These are phyloP conservation scores for Globisporangium lucens DNA, from an alignment of 352 stramenopile species.

Conservation along the genomic window DNA sequence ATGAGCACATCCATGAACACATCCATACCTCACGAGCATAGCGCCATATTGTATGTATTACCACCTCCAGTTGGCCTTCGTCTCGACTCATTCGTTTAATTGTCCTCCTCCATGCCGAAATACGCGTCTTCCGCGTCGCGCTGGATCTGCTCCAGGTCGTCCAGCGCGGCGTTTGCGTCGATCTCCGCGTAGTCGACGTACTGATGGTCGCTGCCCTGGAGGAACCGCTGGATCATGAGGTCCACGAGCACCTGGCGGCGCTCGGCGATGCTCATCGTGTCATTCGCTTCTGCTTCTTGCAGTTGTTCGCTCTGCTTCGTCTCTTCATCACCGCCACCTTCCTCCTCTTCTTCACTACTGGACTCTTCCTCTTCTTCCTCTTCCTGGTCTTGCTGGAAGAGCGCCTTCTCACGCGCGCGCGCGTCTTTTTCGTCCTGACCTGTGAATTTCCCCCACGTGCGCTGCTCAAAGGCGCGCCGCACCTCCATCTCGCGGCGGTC, in stretches of 20 bases:
- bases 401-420: constrained; percentile 20
- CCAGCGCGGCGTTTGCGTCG: constrained; percentile 54
- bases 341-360: constrained; percentile 32
- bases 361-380: constrained; percentile 45
- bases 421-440: constrained; percentile 22
- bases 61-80: no score
- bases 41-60: no score
- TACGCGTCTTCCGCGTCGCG: constrained; percentile 80
- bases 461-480: constrained; percentile 57
- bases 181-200: constrained; percentile 68
- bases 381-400: constrained; percentile 36
- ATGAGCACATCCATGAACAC: no score
- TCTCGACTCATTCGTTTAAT: not conserved
- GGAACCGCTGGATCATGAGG: constrained; percentile 69
- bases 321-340: constrained; percentile 27
- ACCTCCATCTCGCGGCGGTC: constrained; percentile 69
- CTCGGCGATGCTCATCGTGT: constrained; percentile 28
- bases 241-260: constrained; percentile 63
- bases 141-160: constrained; percentile 65
- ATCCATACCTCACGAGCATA: no score
- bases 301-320: constrained; percentile 22
- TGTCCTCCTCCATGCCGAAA: constrained; percentile 40
- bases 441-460: constrained; percentile 46
- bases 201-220: constrained; percentile 55
- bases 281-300: not conserved